Percentiles rank a stretch among this genome's conserved stretches.
These are phyloP conservation scores for Saccharata proteae DNA, from an alignment of 2,329 filamentous ascomycete genomes.

Conservation along the genomic window DNA sequence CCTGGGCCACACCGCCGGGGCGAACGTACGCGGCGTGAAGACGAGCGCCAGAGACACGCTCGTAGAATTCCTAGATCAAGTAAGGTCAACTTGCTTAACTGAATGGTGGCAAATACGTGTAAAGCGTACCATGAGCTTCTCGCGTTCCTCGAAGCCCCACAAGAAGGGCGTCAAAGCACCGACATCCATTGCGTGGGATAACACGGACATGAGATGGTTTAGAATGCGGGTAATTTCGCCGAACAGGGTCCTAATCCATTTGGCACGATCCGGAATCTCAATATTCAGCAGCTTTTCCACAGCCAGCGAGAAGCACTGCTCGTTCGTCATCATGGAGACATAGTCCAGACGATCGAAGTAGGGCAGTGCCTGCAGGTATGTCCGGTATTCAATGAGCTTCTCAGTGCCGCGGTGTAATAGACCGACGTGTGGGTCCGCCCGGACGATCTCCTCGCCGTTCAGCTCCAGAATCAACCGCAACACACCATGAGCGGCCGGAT, in stretches of 20 bases:
- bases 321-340: slow-evolving; percentile 99
- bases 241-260: slow-evolving; percentile 94
- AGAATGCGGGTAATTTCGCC: slow-evolving; percentile 86
- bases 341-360: slow-evolving; percentile 99
- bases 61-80: slow-evolving; percentile 83
- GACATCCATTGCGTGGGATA: slow-evolving; percentile 98
- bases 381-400: slow-evolving; percentile 99
- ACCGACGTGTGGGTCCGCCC: slow-evolving; percentile 92
- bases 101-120: not conserved
- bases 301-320: slow-evolving; percentile 90
- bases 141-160: slow-evolving; percentile 99
- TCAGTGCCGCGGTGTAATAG: slow-evolving; percentile 93
- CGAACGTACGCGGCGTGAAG: slow-evolving; percentile 95
- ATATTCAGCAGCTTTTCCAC: slow-evolving; percentile 97
- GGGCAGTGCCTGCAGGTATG: slow-evolving; percentile 91
- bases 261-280: slow-evolving; percentile 87
- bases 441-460: slow-evolving; percentile 94
- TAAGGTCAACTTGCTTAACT: slow-evolving; percentile 1
- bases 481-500: slow-evolving; percentile 97
- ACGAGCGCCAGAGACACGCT: slow-evolving; percentile 95
- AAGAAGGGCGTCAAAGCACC: slow-evolving; percentile 95
- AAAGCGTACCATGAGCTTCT: slow-evolving; percentile 87
- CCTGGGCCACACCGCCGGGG: slow-evolving; percentile 90
- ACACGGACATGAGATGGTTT: slow-evolving; percentile 96
- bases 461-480: slow-evolving; percentile 93